Conservation (phyloP, 805 yeast species). For the Wickerhamiella bombiphila region DNA sequence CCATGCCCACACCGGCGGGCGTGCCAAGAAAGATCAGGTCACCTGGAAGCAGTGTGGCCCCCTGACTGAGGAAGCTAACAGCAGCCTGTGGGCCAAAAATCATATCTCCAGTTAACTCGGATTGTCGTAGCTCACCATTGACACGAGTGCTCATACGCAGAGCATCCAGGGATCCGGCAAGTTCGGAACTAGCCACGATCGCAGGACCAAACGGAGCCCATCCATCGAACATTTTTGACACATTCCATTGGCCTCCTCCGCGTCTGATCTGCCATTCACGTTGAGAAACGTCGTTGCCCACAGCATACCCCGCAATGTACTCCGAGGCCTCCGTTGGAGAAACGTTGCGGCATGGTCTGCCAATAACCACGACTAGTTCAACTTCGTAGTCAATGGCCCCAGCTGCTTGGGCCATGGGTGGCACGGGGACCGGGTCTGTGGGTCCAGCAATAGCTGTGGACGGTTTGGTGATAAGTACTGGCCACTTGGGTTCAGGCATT, state of each 20-base stretch:
- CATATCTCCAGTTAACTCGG: conserved; percentile 34
- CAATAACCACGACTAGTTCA: conserved; percentile 40
- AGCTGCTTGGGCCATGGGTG: conserved; percentile 22
- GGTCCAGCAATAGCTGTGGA: conserved; percentile 33
- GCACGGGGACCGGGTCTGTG: conserved; percentile 28
- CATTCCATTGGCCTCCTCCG: conserved; percentile 40
- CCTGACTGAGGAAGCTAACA: conserved; percentile 35
- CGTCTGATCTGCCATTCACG: conserved; percentile 41
- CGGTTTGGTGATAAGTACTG: conserved; percentile 39
- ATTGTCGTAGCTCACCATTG: conserved; percentile 36
- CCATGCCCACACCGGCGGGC: conserved; percentile 41
- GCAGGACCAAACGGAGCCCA: conserved; percentile 48
- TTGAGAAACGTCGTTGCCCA: conserved; percentile 43
- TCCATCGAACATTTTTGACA: conserved; percentile 40
- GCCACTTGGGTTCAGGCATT: conserved; percentile 32
- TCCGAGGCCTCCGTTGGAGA: conserved; percentile 30
- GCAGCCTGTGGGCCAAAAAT: conserved; percentile 32
- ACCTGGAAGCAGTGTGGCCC: conserved; percentile 39
- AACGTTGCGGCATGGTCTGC: conserved; percentile 34
- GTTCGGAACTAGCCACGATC: conserved; percentile 26
- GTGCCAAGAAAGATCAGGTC: conserved; percentile 44
- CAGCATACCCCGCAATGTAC: conserved; percentile 37
- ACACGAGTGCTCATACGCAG: conserved; percentile 29
- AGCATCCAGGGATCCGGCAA: conserved; percentile 20
- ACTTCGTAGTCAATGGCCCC: conserved; percentile 36